phyloP scores from a whole-genome alignment of 768 basidiomycete species.

The Coprinopsis strossmayeri region DNA sequence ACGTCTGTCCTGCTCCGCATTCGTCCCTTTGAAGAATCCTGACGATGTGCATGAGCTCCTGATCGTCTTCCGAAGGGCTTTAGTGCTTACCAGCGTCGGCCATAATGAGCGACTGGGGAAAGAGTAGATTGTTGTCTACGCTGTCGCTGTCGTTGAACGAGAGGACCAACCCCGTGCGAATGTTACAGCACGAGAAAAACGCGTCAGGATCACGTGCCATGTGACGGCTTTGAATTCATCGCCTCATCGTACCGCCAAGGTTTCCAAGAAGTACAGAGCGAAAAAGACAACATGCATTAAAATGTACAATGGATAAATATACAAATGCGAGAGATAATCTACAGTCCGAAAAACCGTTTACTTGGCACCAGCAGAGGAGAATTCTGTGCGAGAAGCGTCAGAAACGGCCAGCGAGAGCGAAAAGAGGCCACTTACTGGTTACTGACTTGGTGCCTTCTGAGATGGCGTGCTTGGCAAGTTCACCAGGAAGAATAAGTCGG shows the following conservation, averaged over 20 bases:
- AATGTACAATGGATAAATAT: slow-evolving; percentile 3
- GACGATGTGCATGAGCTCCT: slow-evolving; percentile 2
- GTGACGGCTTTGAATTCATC: no score
- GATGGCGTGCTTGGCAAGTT: slow-evolving; percentile 97
- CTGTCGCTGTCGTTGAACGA: background rate
- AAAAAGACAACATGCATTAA: slow-evolving; percentile 1
- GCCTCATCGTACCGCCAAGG: no score
- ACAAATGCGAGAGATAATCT: slow-evolving; percentile 4
- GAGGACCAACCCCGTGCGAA: no score
- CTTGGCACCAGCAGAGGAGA: slow-evolving; percentile 16
- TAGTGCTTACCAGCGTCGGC: slow-evolving; percentile 13
- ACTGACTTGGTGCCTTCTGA: slow-evolving; percentile 36
- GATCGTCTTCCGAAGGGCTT: background rate
- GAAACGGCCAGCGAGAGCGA: background rate
- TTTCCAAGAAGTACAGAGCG: no score
- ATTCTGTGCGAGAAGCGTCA: slow-evolving; percentile 7
- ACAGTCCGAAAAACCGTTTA: background rate
- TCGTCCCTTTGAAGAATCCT: slow-evolving; percentile 90
- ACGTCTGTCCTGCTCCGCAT: slow-evolving; percentile 84
- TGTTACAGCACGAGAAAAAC: background rate
- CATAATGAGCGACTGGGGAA: slow-evolving; percentile 2
- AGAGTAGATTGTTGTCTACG: background rate
- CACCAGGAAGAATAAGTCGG: slow-evolving; percentile 92
- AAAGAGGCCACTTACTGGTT: slow-evolving; percentile 34
- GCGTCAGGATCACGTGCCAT: no score